Conservation (phyloP, 495 filamentous ascomycete species). For the Coniosporium apollinis region DNA sequence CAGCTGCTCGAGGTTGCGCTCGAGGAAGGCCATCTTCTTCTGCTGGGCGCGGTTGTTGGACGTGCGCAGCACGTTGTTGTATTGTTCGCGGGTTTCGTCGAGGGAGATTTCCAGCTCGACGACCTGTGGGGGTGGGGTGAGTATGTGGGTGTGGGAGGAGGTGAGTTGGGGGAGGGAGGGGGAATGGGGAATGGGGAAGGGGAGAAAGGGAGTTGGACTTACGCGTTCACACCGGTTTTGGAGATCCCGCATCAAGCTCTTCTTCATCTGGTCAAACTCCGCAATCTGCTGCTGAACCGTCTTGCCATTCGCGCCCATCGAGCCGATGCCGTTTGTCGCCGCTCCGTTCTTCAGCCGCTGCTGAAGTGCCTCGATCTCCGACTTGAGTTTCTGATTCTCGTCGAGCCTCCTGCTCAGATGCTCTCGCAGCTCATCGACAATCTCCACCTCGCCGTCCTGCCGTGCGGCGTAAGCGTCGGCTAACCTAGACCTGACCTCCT, state of each 20-base stretch:
- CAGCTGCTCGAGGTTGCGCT: conserved; percentile 93
- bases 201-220: conserved; percentile 9
- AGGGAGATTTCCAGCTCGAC: conserved; percentile 95
- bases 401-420: conserved; percentile 55
- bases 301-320: conserved; percentile 56
- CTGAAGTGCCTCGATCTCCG: conserved; percentile 60
- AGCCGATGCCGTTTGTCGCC: conserved; percentile 33
- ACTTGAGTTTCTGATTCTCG: conserved; percentile 60
- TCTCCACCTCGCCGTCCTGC: conserved; percentile 50
- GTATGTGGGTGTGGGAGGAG: neutral
- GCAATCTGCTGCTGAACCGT: conserved; percentile 94
- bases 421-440: conserved; percentile 52
- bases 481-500: conserved; percentile 64
- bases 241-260: conserved; percentile 93
- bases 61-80: conserved; percentile 88
- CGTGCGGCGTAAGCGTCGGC: conserved; percentile 58
- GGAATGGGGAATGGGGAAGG: neutral
- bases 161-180: neutral
- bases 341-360: conserved; percentile 42
- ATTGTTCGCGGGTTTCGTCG: conserved; percentile 93
- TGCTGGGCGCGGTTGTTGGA: conserved; percentile 96
- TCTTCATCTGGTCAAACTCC: conserved; percentile 99
- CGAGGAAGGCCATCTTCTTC: conserved; percentile 99
- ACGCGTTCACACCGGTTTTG: conserved; percentile 93
- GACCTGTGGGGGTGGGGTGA: conserved; percentile 25